A percentile compares a stretch with the other conserved stretches of the same genome.
Conservation (phyloP, 805 yeast genomes). For the Ogataea nakhonphanomensis region DNA sequence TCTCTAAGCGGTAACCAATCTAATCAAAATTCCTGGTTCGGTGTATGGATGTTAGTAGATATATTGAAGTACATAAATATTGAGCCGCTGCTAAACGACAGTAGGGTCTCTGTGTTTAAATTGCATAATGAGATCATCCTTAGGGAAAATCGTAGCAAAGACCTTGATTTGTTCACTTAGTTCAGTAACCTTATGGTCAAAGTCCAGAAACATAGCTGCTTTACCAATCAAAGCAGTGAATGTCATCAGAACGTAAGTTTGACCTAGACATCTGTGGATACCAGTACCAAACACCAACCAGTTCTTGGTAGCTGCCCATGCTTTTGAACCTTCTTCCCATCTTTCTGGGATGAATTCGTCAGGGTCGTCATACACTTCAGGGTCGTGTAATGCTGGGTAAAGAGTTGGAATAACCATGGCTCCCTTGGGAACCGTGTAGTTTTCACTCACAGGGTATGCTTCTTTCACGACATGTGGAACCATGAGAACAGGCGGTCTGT, state of each 20-base stretch:
- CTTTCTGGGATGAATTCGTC: conserved; percentile 95
- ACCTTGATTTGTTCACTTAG: conserved; percentile 90
- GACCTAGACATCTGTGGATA: conserved; percentile 94
- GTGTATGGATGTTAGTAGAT: background rate
- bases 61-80: conserved; percentile 4
- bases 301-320: conserved; percentile 74
- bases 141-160: conserved; percentile 97
- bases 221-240: conserved; percentile 91
- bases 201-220: conserved; percentile 75
- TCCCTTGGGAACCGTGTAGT: conserved; percentile 93
- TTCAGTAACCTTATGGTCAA: conserved; percentile 78
- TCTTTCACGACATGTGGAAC: conserved; percentile 94
- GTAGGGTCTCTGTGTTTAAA: conserved; percentile 66
- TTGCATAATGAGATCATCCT: conserved; percentile 83
- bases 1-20: no score
- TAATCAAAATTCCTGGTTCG: no score
- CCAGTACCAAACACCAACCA: conserved; percentile 98
- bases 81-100: conserved; percentile 7
- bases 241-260: conserved; percentile 86
- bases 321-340: conserved; percentile 80
- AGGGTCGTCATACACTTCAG: conserved; percentile 93
- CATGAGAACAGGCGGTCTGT: conserved; percentile 97
- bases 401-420: conserved; percentile 94
- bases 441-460: conserved; percentile 75
- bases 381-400: conserved; percentile 96